These are phyloP conservation scores for Pseudogymnoascus sp. DNA, from an alignment of 2,329 filamentous ascomycete species.

Conservation along the genomic window DNA sequence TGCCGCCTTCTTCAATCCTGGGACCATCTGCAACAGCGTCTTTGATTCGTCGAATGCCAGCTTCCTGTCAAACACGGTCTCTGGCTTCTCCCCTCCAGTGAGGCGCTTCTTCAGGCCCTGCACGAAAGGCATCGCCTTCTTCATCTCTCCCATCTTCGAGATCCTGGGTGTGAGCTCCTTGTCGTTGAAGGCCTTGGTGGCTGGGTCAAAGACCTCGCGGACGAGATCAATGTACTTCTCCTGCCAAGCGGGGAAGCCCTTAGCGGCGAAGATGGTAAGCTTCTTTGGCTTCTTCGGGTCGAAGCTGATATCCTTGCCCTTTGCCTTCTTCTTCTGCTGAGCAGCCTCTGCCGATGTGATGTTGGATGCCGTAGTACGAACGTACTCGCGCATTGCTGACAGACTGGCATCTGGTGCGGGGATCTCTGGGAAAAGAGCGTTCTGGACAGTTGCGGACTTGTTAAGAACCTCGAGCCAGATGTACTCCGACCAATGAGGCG, in stretches of 20 bases:
- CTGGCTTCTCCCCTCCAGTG: conserved; percentile 57
- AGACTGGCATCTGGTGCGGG: conserved; percentile 59
- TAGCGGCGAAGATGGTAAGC: conserved; percentile 76
- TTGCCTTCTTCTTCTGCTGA: conserved; percentile 81
- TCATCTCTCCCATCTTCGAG: conserved; percentile 79
- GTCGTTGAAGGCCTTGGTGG: conserved; percentile 61
- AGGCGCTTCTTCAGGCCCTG: conserved; percentile 80
- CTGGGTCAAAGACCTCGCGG: conserved; percentile 58
- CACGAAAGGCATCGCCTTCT: conserved; percentile 97
- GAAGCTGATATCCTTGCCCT: conserved; percentile 79
- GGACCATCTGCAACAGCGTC: conserved; percentile 69
- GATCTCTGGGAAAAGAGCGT: conserved; percentile 65
- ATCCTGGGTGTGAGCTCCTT: conserved; percentile 74
- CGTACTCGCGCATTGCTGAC: conserved; percentile 74
- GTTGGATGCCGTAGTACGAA: conserved; percentile 62
- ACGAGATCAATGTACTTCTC: conserved; percentile 80
- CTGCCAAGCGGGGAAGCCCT: conserved; percentile 83
- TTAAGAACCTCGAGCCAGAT: conserved; percentile 88
- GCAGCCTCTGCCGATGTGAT: conserved; percentile 79
- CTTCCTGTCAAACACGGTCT: conserved; percentile 71
- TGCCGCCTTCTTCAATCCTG: conserved; percentile 68
- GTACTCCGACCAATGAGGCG: conserved; percentile 91
- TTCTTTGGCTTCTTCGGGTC: conserved; percentile 90
- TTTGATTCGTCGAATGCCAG: conserved; percentile 78
- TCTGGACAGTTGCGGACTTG: conserved; percentile 69